These are phyloP conservation scores for Primulina eburnea DNA, from an alignment of 257 asterid genomes.

Conservation along the genomic window DNA sequence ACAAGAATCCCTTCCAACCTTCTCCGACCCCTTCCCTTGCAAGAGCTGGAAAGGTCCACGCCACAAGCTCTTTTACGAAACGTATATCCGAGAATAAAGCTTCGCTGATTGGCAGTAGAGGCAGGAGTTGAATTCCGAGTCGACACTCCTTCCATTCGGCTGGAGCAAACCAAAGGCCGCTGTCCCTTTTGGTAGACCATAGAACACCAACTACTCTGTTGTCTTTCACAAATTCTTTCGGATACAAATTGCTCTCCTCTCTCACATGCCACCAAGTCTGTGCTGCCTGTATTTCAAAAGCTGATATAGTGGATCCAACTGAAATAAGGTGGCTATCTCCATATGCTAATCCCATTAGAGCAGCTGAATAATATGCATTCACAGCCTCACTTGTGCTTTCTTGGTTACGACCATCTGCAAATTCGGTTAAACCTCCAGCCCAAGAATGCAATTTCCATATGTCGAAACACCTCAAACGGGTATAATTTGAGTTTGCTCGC, in stretches of 20 bases:
- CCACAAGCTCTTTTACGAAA: conserved; percentile 61
- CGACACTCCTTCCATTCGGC: conserved; percentile 75
- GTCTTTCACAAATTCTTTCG: conserved; percentile 51
- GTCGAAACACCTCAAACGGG: conserved; percentile 83
- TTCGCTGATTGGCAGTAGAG: conserved; percentile 73
- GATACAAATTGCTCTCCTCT: conserved; percentile 47
- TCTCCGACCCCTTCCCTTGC: conserved; percentile 85
- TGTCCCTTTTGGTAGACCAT: conserved; percentile 86
- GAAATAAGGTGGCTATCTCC: conserved; percentile 82
- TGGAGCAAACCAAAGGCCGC: conserved; percentile 91
- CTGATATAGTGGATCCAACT: conserved; percentile 63
- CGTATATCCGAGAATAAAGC: conserved; percentile 58
- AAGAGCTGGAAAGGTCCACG: conserved; percentile 74
- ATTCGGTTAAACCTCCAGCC: conserved; percentile 94
- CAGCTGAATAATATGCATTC: conserved; percentile 89
- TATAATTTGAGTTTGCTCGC: conserved; percentile 44
- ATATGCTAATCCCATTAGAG: conserved; percentile 85
- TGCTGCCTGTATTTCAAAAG: conserved; percentile 80
- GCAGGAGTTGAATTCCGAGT: conserved; percentile 80
- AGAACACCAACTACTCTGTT: conserved; percentile 84
- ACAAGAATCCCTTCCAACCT: conserved; percentile 91
- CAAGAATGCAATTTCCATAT: conserved; percentile 85
- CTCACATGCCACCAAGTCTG: conserved; percentile 91
- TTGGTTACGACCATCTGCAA: conserved; percentile 88
- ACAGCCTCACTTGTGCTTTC: conserved; percentile 96